Conservation (phyloP, 192 early-diverging fungal genomes). For the Linnemannia zychae region DNA sequence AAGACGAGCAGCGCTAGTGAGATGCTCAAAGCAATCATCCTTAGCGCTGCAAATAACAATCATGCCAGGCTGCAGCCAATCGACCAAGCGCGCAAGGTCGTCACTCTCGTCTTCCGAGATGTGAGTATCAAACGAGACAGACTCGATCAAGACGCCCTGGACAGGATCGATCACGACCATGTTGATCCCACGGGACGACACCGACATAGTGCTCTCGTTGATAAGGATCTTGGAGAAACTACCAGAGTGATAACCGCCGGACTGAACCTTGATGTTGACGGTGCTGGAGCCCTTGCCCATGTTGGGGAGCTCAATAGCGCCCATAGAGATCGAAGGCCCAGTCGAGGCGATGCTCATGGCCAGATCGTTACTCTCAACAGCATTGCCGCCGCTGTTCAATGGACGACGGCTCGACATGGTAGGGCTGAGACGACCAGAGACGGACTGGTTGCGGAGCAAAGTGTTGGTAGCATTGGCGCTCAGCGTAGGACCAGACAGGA, state of each 20-base stretch:
- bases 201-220: conserved; percentile 60
- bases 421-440: conserved; percentile 51
- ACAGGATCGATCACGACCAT: conserved; percentile 77
- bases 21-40: conserved; percentile 78
- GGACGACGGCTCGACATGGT: conserved; percentile 16
- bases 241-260: conserved; percentile 77
- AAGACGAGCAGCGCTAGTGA: conserved; percentile 68
- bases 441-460: conserved; percentile 51
- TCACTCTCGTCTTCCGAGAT: conserved; percentile 68
- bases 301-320: conserved; percentile 18
- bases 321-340: conserved; percentile 16
- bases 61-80: conserved; percentile 69
- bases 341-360: conserved; percentile 7
- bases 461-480: conserved; percentile 51
- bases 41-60: conserved; percentile 70
- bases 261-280: conserved; percentile 71
- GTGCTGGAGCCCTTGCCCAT: conserved; percentile 46
- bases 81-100: conserved; percentile 74
- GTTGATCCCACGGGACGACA: conserved; percentile 78
- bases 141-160: conserved; percentile 74
- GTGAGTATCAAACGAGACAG: conserved; percentile 81
- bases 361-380: not conserved
- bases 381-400: not conserved
- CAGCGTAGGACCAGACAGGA: conserved; percentile 71
- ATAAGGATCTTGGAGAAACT: conserved; percentile 79